Base-by-base conservation (phyloP, 164 flowering plant genomes). In the Dillenia turbinata region DNA sequence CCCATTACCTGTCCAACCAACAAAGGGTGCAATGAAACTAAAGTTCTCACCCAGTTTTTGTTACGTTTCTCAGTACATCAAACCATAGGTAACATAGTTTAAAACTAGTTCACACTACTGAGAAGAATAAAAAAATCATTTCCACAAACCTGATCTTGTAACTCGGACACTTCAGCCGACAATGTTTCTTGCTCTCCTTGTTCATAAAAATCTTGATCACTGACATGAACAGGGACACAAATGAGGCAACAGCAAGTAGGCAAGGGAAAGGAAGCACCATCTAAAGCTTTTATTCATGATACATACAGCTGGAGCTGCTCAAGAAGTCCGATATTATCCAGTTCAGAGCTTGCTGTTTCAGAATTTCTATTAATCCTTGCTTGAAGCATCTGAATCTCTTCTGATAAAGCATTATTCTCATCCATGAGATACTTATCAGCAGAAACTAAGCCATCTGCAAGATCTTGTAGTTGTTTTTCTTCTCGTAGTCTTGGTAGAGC, bases 151-250 rank as follows among this genome's bases (percentile, higher is more conserved):
- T 87, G 84, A 54, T 81, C 78, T 12, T 87, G 88, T 62, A 87
- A 60, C 47, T 77, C 81, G 33, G 89, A 80, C 66, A 90, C 65
- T 72, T 85, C 96, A 75, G 77, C 74, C 51, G 79, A 53, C 78
- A 90, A 69, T 48, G 50, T 72, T 68, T 85, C 93, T 55, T 86
- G 75, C 58, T 87, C 90, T 17, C 91, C 87, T 54, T 68, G 75
- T 65, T 80, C 85, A 76, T 84, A 83, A 67, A 82, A 85, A 58
- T 74, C 80, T 63, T 87, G 85, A 57, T 66, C 77, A 78, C 96
- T 90, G 76, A 50, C 52, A 73, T 19, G 13, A 69, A 62, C n/a
- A 62, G 19, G 52, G 47, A 63, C 26, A 54, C 49, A 47, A 9
- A 61, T 66, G 45, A 71, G 58, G 46, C 60, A 45, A 15, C 50